Conservation (phyloP, 768 basidiomycete species). For the Lepiota brunneoincarnata region DNA sequence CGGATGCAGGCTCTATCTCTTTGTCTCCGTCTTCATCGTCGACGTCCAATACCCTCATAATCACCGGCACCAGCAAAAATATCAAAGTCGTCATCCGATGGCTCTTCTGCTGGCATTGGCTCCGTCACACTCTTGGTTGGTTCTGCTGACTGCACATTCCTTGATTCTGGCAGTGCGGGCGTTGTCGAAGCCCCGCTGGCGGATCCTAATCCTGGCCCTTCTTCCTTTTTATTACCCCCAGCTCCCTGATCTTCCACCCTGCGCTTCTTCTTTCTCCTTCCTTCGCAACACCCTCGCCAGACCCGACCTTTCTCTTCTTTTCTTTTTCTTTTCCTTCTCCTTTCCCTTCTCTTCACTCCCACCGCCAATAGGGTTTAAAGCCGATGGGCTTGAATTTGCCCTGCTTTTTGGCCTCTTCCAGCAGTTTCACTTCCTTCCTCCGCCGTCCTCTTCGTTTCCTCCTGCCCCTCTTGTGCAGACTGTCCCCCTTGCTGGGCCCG, state of each 20-base stretch:
- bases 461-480: constrained; percentile 18
- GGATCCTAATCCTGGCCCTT: neutral
- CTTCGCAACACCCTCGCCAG: constrained; percentile 15
- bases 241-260: neutral
- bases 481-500: constrained; percentile 29
- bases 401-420: constrained; percentile 46
- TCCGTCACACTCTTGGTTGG: constrained; percentile 22
- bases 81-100: constrained; percentile 64
- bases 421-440: constrained; percentile 29
- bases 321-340: constrained; percentile 61
- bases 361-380: constrained; percentile 60
- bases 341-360: constrained; percentile 45
- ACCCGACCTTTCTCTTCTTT: constrained; percentile 46
- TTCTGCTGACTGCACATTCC: constrained; percentile 2
- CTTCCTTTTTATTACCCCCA: constrained; percentile 2
- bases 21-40: constrained; percentile 51
- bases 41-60: constrained; percentile 67
- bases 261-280: constrained; percentile 22
- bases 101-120: constrained; percentile 39
- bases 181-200: constrained; percentile 16
- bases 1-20: constrained; percentile 11
- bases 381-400: constrained; percentile 60
- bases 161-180: constrained; percentile 11
- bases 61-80: constrained; percentile 88
- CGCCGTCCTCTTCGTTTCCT: constrained; percentile 12